Base-by-base conservation (phyloP, 1,284 basidiomycete genomes). In the Sanghuangporus sanghuang region DNA sequence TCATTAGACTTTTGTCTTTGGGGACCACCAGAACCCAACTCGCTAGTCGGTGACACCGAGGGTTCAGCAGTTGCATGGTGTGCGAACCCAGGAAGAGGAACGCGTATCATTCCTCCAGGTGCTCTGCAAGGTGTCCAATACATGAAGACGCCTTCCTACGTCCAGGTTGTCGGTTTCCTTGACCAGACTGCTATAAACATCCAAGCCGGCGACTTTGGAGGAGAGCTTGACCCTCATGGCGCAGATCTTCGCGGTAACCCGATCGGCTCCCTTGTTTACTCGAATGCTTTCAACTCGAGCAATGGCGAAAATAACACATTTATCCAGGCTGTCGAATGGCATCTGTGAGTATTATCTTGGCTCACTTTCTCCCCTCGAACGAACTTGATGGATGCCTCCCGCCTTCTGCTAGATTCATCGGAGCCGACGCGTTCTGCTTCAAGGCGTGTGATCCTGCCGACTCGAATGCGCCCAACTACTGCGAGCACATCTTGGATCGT, bases 221-320 rank as follows among this genome's bases (percentile, higher is more conserved):
- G 63, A 12, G 74, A 76, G 64, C 70, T 75, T 23, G 74, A 75
- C 64, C 72, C 74, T 14, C 72, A 74, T 66, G 74, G 74, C 4
- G 70, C 71, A 11, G 68, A 71, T 54, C 67, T 61, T 16, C 67
- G 68, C 36, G 85, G 83, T n/a, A 85, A 85, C 71, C 83, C 84
- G 1, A 74, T 88, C 65, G 86, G 85, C 67, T 85, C 85, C 49
- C 75, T 86, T 18, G 78, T 86, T n/a, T 89, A 80, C 70, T 84
- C 84, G 53, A 83, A 84, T 70, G 76, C 78, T 36, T 75, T 77
- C 71, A 70, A 74, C 64, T 18, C 64, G 18, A 61, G 65, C 55
- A 42, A 42, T 46, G 44, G 44, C 21, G 44, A 46, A 9, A 46
- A 46, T n/a, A 8, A n/a, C 63, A 67, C 52, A 68, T 72, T 64